phyloP scores from a whole-genome alignment of 2,329 filamentous ascomycete species.

The Ascochyta rabiei region DNA sequence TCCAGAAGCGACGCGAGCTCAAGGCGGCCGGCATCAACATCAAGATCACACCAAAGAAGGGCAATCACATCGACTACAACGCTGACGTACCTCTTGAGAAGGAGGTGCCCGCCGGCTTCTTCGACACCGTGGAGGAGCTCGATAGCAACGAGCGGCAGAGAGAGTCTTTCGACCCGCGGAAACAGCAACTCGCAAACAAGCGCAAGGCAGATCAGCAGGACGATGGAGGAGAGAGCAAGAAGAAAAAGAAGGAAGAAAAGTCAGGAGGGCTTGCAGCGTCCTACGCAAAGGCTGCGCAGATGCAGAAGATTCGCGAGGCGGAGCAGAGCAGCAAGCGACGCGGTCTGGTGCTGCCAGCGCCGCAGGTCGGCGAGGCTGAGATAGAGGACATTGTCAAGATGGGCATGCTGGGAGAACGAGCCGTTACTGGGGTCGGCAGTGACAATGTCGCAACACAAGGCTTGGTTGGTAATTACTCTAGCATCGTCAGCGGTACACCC shows the following conservation, averaged over 20 bases:
- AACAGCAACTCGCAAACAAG: slow-evolving; percentile 89
- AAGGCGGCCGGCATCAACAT: slow-evolving; percentile 99
- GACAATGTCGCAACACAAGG: slow-evolving; percentile 87
- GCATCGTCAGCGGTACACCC: slow-evolving; percentile 79
- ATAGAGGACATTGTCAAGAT: slow-evolving; percentile 98
- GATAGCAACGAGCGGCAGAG: slow-evolving; percentile 81
- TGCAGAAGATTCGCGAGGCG: slow-evolving; percentile 93
- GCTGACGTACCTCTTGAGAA: slow-evolving; percentile 98
- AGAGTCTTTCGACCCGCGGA: slow-evolving; percentile 86
- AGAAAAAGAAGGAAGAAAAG: slow-evolving; percentile 83
- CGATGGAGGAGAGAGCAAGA: slow-evolving; percentile 76
- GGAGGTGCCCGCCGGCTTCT: slow-evolving; percentile 85
- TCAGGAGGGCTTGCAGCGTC: slow-evolving; percentile 80
- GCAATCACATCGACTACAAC: slow-evolving; percentile 99
- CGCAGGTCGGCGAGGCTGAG: slow-evolving; percentile 91
- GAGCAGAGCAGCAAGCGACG: slow-evolving; percentile 95
- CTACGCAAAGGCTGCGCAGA: slow-evolving; percentile 88
- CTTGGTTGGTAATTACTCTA: slow-evolving; percentile 84
- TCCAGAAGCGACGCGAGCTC: slow-evolving; percentile 94
- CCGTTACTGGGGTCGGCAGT: slow-evolving; percentile 76
- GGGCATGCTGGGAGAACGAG: slow-evolving; percentile 90
- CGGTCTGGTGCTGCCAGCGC: slow-evolving; percentile 79
- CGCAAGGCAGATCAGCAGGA: slow-evolving; percentile 91
- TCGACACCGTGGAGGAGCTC: slow-evolving; percentile 87
- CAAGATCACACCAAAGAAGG: slow-evolving; percentile 88